These are phyloP conservation scores for Globisporangium splendens DNA, from an alignment of 352 stramenopile genomes.

Conservation along the genomic window DNA sequence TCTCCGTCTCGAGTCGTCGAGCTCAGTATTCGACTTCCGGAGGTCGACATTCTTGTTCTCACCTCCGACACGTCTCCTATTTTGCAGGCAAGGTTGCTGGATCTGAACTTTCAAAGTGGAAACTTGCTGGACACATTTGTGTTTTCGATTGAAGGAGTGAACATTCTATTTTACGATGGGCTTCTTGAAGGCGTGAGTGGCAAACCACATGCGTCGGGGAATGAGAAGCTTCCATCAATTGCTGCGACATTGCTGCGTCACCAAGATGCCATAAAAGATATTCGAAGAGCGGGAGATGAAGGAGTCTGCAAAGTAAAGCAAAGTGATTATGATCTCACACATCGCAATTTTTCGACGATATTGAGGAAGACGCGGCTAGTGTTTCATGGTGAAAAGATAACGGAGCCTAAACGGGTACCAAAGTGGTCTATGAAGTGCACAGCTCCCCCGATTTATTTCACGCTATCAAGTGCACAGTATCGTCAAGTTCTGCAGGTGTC, in stretches of 20 bases:
- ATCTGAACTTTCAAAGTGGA: constrained; percentile 50
- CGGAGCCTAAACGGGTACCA: constrained; percentile 28
- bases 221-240: not conserved
- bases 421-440: constrained; percentile 66
- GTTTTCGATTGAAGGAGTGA: constrained; percentile 50
- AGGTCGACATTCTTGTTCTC: constrained; percentile 64
- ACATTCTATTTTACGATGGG: constrained; percentile 63
- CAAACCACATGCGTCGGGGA: not conserved
- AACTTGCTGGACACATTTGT: constrained; percentile 49
- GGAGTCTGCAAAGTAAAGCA: constrained; percentile 13
- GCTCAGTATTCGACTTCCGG: constrained; percentile 50
- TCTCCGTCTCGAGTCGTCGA: constrained; percentile 26
- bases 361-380: constrained; percentile 56
- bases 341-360: constrained; percentile 54
- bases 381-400: constrained; percentile 57
- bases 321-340: constrained; percentile 31
- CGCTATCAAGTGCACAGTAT: constrained; percentile 61
- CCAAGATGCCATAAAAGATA: constrained; percentile 15
- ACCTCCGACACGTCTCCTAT: constrained; percentile 63
- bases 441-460: constrained; percentile 70
- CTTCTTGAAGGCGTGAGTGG: not conserved
- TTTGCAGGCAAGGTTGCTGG: constrained; percentile 49
- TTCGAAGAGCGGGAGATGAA: constrained; percentile 3
- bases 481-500: constrained; percentile 63
- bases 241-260: constrained; percentile 7